These are phyloP conservation scores for Talaromyces sp. DNA, from an alignment of 2,329 filamentous ascomycete species.

Conservation along the genomic window DNA sequence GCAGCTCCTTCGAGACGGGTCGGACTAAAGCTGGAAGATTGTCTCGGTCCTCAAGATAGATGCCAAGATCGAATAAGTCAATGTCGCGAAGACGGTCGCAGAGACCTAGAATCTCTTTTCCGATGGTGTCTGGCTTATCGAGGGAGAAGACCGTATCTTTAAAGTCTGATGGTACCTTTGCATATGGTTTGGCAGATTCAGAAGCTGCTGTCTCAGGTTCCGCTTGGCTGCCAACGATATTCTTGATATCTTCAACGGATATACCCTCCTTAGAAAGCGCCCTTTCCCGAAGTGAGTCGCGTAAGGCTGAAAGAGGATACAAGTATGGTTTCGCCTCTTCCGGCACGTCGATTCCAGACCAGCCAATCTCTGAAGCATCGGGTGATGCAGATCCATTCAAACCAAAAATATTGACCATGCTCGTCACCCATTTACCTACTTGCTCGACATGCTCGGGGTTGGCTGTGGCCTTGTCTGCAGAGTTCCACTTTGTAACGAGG, in stretches of 20 bases:
- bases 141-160: conserved; percentile 36
- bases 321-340: conserved; percentile 55
- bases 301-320: conserved; percentile 53
- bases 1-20: conserved; percentile 56
- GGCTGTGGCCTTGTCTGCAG: conserved; percentile 42
- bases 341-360: conserved; percentile 61
- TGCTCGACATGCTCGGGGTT: conserved; percentile 46
- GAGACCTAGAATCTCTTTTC: conserved; percentile 68
- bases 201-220: conserved; percentile 20
- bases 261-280: conserved; percentile 49
- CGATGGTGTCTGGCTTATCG: conserved; percentile 47
- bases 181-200: conserved; percentile 41
- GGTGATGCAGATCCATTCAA: conserved; percentile 47
- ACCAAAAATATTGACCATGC: conserved; percentile 78
- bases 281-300: conserved; percentile 54
- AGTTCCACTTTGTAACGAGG: conserved; percentile 73
- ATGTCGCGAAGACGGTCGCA: conserved; percentile 77
- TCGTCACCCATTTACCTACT: conserved; percentile 73
- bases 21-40: conserved; percentile 66
- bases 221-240: conserved; percentile 32
- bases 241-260: conserved; percentile 32
- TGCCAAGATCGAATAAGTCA: conserved; percentile 72
- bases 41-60: conserved; percentile 81
- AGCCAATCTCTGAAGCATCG: conserved; percentile 49
- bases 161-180: conserved; percentile 43